Evolutionary conservation across 164 flowering plant species (phyloP).

Genomic region (Tetrastigma voinierianum): DNA sequence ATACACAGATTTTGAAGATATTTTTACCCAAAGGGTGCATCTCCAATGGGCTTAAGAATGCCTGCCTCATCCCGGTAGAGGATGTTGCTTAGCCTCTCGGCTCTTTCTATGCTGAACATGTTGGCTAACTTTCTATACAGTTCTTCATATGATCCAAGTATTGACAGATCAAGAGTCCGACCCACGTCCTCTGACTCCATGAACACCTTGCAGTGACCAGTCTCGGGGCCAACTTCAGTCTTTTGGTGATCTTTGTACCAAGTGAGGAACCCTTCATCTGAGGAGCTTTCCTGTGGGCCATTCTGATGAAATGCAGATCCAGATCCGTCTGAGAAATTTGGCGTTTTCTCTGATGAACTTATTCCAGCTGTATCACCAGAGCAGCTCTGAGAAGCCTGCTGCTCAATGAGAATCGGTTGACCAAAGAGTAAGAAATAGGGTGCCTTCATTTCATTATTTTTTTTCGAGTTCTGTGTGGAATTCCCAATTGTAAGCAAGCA

Average conservation of each 20-base stretch:
- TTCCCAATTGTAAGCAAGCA: conserved; percentile 42
- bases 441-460: conserved; percentile 20
- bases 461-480: conserved; percentile 21
- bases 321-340: conserved; percentile 33
- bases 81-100: conserved; percentile 36
- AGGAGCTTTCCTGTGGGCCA: conserved; percentile 21
- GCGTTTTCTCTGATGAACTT: conserved; percentile 30
- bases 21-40: conserved; percentile 52
- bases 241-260: conserved; percentile 27
- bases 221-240: conserved; percentile 32
- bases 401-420: conserved; percentile 43
- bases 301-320: conserved; percentile 29
- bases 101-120: conserved; percentile 43
- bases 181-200: conserved; percentile 55
- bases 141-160: conserved; percentile 51
- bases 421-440: conserved; percentile 49
- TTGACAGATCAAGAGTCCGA: conserved; percentile 47
- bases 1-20: neutral
- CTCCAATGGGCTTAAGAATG: conserved; percentile 37
- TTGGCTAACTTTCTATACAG: conserved; percentile 36
- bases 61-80: conserved; percentile 39
- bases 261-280: conserved; percentile 22
- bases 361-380: conserved; percentile 36
- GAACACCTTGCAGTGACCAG: conserved; percentile 57
- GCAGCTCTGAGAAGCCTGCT: conserved; percentile 37